phyloP scores from a whole-genome alignment of 352 stramenopile genomes.

The Phytophthora ohioensis region DNA sequence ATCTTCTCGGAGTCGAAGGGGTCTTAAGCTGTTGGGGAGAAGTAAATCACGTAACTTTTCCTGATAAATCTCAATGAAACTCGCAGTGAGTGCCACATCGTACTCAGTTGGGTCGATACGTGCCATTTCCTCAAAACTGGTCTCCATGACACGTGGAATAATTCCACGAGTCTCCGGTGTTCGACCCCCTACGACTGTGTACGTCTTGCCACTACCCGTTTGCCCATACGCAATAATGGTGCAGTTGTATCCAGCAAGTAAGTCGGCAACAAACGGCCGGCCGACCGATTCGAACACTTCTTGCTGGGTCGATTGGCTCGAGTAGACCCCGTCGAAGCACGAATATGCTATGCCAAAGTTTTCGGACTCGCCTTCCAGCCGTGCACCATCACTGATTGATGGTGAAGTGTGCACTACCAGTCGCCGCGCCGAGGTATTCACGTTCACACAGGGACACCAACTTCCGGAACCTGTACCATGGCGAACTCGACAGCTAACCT shows the following conservation, averaged over 20 bases:
- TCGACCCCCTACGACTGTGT: slow-evolving; percentile 52
- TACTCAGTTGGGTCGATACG: slow-evolving; percentile 27
- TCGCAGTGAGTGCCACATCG: slow-evolving; percentile 51
- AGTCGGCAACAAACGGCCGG: slow-evolving; percentile 54
- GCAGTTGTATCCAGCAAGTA: slow-evolving; percentile 74
- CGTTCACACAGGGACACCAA: slow-evolving; percentile 18
- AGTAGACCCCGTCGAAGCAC: slow-evolving; percentile 67
- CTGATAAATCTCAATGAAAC: slow-evolving; percentile 80
- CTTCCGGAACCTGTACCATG: not conserved
- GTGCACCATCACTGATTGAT: not conserved
- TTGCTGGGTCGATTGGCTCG: slow-evolving; percentile 41
- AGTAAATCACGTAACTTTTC: slow-evolving; percentile 73
- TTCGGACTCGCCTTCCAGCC: not conserved
- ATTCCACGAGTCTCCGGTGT: slow-evolving; percentile 39
- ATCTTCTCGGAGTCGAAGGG: slow-evolving; percentile 59
- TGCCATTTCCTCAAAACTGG: slow-evolving; percentile 39
- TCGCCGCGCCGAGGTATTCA: slow-evolving; percentile 11
- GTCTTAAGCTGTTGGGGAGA: slow-evolving; percentile 36
- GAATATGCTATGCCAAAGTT: slow-evolving; percentile 22
- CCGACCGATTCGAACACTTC: slow-evolving; percentile 59
- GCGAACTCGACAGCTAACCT: slow-evolving; percentile 75
- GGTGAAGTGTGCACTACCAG: slow-evolving; percentile 14
- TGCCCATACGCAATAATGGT: slow-evolving; percentile 80
- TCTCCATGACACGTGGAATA: slow-evolving; percentile 50
- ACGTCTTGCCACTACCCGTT: slow-evolving; percentile 78